phyloP scores from a whole-genome alignment of 2,329 filamentous ascomycete genomes.

The Xylariaceae sp. region DNA sequence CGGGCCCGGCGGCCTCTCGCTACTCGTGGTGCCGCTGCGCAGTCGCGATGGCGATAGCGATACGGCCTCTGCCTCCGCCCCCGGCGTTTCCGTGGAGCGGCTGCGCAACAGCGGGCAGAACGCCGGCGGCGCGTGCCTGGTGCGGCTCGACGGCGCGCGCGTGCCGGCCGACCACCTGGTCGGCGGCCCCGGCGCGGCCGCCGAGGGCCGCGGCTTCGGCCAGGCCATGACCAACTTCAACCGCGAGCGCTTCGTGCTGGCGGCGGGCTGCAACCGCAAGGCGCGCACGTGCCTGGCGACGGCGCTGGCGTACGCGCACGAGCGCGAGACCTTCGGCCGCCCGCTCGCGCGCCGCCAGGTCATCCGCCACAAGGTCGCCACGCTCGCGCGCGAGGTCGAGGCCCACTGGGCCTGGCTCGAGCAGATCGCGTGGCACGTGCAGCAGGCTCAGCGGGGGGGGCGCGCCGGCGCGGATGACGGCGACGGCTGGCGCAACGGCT shows the following conservation, averaged over 20 bases:
- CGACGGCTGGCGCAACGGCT: slow-evolving; percentile 21
- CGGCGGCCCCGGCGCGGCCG: slow-evolving; percentile 40
- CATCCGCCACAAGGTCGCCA: slow-evolving; percentile 48
- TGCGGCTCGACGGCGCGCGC: slow-evolving; percentile 44
- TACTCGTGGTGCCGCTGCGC: slow-evolving; percentile 46
- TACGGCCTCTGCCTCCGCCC: no score
- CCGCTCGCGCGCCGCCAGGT: slow-evolving; percentile 47
- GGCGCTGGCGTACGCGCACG: slow-evolving; percentile 40
- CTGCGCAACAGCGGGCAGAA: slow-evolving; percentile 58
- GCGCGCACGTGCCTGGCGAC: slow-evolving; percentile 45
- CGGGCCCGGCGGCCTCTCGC: slow-evolving; percentile 44
- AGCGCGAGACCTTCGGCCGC: slow-evolving; percentile 46
- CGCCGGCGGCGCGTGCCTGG: slow-evolving; percentile 52
- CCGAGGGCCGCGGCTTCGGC: slow-evolving; percentile 32
- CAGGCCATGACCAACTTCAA: slow-evolving; percentile 39
- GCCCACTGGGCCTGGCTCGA: slow-evolving; percentile 51
- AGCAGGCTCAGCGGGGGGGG: no score
- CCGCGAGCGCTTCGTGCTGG: slow-evolving; percentile 49
- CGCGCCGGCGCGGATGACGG: background rate
- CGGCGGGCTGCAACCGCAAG: slow-evolving; percentile 45
- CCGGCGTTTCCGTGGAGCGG: slow-evolving; percentile 40
- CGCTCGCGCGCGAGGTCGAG: slow-evolving; percentile 48
- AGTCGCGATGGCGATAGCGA: no score
- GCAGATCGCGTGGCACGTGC: slow-evolving; percentile 46
- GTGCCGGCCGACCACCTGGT: slow-evolving; percentile 46